Conservation (phyloP, 192 early-diverging fungal species). For the Coemansia sp. region DNA sequence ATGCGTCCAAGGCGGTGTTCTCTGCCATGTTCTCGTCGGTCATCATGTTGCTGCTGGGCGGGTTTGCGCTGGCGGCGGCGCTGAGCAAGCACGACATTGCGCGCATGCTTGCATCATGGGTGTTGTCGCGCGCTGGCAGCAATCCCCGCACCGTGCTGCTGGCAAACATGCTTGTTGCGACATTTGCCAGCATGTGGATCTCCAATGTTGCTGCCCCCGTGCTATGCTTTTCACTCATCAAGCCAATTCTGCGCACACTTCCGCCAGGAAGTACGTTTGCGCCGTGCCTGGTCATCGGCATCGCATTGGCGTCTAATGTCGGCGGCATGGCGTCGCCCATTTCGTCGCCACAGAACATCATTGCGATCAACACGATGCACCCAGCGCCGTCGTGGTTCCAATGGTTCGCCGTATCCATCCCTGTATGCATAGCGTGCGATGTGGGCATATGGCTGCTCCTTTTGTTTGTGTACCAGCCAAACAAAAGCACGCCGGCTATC, state of each 20-base stretch:
- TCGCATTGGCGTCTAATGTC: slow-evolving; percentile 93
- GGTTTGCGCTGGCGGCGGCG: slow-evolving; percentile 91
- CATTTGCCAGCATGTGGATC: slow-evolving; percentile 98
- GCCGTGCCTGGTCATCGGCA: slow-evolving; percentile 89
- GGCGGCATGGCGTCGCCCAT: slow-evolving; percentile 98
- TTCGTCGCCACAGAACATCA: slow-evolving; percentile 95
- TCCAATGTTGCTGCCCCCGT: slow-evolving; percentile 96
- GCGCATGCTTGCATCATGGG: slow-evolving; percentile 80
- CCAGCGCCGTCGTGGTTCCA: slow-evolving; percentile 86
- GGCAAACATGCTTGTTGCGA: slow-evolving; percentile 95
- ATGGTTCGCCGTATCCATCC: slow-evolving; percentile 88
- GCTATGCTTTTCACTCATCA: slow-evolving; percentile 90
- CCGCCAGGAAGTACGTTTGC: slow-evolving; percentile 78
- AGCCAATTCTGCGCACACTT: slow-evolving; percentile 90
- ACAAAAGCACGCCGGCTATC: slow-evolving; percentile 62
- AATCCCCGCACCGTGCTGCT: slow-evolving; percentile 80
- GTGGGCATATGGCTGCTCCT: slow-evolving; percentile 81
- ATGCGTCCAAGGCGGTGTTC: slow-evolving; percentile 83
- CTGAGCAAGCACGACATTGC: slow-evolving; percentile 96
- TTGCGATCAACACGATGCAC: slow-evolving; percentile 90
- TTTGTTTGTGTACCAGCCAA: slow-evolving; percentile 76
- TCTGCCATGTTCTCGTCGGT: slow-evolving; percentile 93
- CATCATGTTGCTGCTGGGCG: slow-evolving; percentile 93
- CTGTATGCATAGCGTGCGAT: slow-evolving; percentile 78
- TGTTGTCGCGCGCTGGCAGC: slow-evolving; percentile 89